phyloP scores from a whole-genome alignment of 192 early-diverging fungal species.

The Dissophora ornata region DNA sequence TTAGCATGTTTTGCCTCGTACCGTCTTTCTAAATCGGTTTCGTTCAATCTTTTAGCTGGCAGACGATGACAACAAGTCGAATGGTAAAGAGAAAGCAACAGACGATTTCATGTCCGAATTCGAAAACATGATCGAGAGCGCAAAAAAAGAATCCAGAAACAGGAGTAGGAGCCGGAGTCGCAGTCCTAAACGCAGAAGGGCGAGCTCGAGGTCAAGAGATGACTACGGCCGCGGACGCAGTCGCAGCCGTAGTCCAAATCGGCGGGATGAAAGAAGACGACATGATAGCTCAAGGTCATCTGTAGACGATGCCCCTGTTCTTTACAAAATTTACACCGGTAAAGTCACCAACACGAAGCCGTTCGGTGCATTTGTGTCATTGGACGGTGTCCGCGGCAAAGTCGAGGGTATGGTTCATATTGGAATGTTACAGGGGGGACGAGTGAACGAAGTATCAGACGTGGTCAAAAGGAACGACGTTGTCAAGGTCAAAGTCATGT shows the following conservation, averaged over 20 bases:
- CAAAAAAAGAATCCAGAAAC: constrained; percentile 47
- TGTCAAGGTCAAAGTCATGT: constrained; percentile 97
- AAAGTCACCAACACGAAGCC: constrained; percentile 86
- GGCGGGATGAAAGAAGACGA: constrained; percentile 31
- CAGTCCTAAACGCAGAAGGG: constrained; percentile 47
- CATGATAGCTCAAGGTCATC: constrained; percentile 27
- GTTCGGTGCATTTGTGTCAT: constrained; percentile 92
- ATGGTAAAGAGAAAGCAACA: constrained; percentile 34
- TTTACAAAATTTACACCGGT: constrained; percentile 95
- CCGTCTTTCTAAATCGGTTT: too few relatives aligned
- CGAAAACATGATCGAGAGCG: constrained; percentile 61
- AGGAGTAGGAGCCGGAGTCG: constrained; percentile 46
- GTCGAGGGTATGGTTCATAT: constrained; percentile 95
- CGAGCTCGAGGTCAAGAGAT: constrained; percentile 38
- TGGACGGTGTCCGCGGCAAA: constrained; percentile 82
- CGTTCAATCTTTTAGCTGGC: not conserved
- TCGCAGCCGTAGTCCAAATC: constrained; percentile 38
- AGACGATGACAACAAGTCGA: constrained; percentile 17
- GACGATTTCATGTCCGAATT: constrained; percentile 70
- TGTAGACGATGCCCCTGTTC: constrained; percentile 81
- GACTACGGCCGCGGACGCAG: constrained; percentile 26
- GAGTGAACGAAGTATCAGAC: constrained; percentile 86
- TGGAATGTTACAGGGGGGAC: constrained; percentile 69
- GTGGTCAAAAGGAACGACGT: constrained; percentile 83
- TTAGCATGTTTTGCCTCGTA: too few relatives aligned